These are phyloP conservation scores for Vigna nakashimae DNA, from an alignment of 306 rosid species.

Conservation along the genomic window DNA sequence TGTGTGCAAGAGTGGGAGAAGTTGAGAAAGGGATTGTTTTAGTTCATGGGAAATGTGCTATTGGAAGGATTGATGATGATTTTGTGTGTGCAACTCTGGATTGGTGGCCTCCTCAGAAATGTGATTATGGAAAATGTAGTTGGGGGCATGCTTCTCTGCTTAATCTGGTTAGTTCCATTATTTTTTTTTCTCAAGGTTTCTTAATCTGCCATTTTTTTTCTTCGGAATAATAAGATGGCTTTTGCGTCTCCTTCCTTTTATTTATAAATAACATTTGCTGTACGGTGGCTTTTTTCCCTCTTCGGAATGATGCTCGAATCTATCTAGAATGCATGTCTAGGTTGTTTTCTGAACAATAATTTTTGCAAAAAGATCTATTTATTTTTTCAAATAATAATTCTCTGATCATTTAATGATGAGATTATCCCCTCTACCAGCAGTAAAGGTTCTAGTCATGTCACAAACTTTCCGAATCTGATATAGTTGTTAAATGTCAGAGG, in stretches of 20 bases:
- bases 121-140: constrained; percentile 88
- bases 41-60: constrained; percentile 60
- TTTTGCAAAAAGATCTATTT: constrained; percentile 12
- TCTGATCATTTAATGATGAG: constrained; percentile 11
- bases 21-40: constrained; percentile 56
- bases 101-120: constrained; percentile 99
- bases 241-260: not conserved
- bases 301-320: constrained; percentile 33
- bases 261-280: constrained; percentile 7
- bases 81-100: constrained; percentile 91
- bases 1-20: constrained; percentile 40
- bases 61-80: constrained; percentile 80
- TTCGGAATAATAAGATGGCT: not conserved
- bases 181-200: constrained; percentile 16
- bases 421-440: not conserved
- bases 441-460: constrained; percentile 8
- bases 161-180: constrained; percentile 71
- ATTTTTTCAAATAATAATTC: constrained; percentile 5
- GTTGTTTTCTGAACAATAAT: constrained; percentile 31
- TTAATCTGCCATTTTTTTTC: constrained; percentile 19
- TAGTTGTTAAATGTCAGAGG: constrained; percentile 20
- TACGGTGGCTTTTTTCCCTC: not conserved
- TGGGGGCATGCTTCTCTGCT: constrained; percentile 91
- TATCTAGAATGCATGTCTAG: constrained; percentile 24
- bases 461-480: constrained; percentile 29